Conservation (phyloP, 1,284 basidiomycete genomes). For the Ceratobasidium sp. region DNA sequence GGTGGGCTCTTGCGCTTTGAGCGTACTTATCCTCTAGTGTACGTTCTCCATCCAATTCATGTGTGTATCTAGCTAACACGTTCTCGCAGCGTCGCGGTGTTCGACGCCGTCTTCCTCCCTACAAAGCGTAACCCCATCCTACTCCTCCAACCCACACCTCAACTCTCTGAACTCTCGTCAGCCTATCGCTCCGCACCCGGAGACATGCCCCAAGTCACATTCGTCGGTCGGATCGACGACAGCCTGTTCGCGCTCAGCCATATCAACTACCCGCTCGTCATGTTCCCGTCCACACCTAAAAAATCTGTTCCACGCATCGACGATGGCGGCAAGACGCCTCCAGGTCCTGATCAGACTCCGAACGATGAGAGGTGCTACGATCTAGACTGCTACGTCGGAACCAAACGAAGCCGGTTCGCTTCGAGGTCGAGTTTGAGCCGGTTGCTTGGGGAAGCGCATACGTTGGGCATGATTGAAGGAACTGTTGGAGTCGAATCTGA, state of each 20-base stretch:
- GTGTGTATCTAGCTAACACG: slow-evolving; percentile 42
- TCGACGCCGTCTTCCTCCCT: slow-evolving; percentile 74
- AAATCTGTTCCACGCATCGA: slow-evolving; percentile 38
- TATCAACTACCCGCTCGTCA: slow-evolving; percentile 77
- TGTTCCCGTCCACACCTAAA: slow-evolving; percentile 63
- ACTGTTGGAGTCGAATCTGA: slow-evolving; percentile 55
- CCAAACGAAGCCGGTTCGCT: slow-evolving; percentile 47
- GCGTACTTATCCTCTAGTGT: slow-evolving; percentile 71
- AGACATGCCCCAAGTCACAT: slow-evolving; percentile 67
- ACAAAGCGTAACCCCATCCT: slow-evolving; percentile 72
- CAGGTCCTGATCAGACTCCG: neutral
- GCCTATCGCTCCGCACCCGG: slow-evolving; percentile 49
- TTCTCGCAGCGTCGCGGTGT: slow-evolving; percentile 74
- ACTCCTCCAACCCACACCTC: slow-evolving; percentile 80
- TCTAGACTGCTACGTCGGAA: slow-evolving; percentile 50
- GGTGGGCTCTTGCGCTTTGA: slow-evolving; percentile 70
- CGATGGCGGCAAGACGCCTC: slow-evolving; percentile 34
- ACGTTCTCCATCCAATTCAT: slow-evolving; percentile 50
- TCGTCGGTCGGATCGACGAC: slow-evolving; percentile 76
- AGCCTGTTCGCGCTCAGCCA: slow-evolving; percentile 85
- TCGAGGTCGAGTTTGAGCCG: slow-evolving; percentile 44
- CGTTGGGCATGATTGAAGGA: slow-evolving; percentile 49
- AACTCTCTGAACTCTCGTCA: slow-evolving; percentile 66
- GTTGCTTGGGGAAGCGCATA: slow-evolving; percentile 44
- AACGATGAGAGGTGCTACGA: slow-evolving; percentile 45